Percentiles rank a stretch among this genome's conserved stretches.
Conservation (phyloP, 2,329 filamentous ascomycete species). For the Ustilaginoidea virens region DNA sequence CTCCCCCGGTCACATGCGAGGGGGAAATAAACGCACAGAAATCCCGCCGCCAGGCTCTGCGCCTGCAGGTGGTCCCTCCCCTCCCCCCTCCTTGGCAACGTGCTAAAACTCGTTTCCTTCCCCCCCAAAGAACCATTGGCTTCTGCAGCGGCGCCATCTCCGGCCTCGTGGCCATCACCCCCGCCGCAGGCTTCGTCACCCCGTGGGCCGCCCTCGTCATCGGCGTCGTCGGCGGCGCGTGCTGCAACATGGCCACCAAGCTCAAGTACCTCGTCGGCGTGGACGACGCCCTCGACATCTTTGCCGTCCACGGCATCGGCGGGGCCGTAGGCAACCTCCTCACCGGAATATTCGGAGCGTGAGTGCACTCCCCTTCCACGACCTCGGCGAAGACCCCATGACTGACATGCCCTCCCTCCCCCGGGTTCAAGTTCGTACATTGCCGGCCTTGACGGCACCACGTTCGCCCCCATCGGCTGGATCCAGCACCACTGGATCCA, state of each 20-base stretch:
- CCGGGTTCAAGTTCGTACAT: slow-evolving; percentile 61
- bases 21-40: no score
- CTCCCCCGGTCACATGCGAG: no score
- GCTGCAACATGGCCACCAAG: slow-evolving; percentile 79
- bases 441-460: slow-evolving; percentile 55
- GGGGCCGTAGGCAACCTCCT: slow-evolving; percentile 68
- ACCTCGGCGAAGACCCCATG: slow-evolving; percentile 5
- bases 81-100: no score
- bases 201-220: slow-evolving; percentile 44
- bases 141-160: slow-evolving; percentile 86
- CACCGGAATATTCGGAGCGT: slow-evolving; percentile 64
- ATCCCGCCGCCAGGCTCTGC: no score
- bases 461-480: slow-evolving; percentile 47
- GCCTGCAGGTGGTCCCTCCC: no score
- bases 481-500: slow-evolving; percentile 56
- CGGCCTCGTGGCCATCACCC: slow-evolving; percentile 76
- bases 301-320: slow-evolving; percentile 76
- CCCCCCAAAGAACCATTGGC: no score
- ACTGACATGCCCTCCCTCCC: slow-evolving; percentile 2
- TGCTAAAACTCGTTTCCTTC: no score
- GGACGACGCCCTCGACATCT: slow-evolving; percentile 80
- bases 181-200: slow-evolving; percentile 68
- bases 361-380: slow-evolving; percentile 13
- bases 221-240: slow-evolving; percentile 43
- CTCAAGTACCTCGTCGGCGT: slow-evolving; percentile 59